Base-by-base conservation (phyloP, 371 early-diverging fungal species). In the Apophysomyces sp. region DNA sequence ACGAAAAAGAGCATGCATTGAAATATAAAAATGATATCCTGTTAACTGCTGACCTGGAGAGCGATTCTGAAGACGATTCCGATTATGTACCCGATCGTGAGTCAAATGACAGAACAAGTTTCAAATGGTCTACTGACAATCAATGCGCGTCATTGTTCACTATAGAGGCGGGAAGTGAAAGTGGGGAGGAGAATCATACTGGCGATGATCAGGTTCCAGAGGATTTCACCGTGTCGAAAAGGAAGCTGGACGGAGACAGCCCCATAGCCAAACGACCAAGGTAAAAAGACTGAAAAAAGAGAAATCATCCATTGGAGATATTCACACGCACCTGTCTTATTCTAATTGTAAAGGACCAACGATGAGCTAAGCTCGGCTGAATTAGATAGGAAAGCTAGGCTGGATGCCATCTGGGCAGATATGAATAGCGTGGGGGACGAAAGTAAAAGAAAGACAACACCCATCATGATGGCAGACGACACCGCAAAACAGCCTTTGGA, bases 401-500 rank as follows among this genome's bases (percentile, higher is more conserved):
- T 69, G 18, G 65, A 69, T 27, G 65, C 65, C 28, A 69, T 69
- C 21, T 69, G 69, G 69, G 69, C 69, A 24, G 69, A 69, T 49
- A 69, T 69, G 69, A 69, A 69, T 36, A 41, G 55, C 21, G 41
- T 57, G 15, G 21, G 57, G 24, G 52, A 40, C 30, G 52, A 30
- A 1, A 57, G 44, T 21, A 55, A 56, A 27, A 44, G 39, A 27
- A 18, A 29, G 0, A 8, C 52, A n/a, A 2, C 13, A 34, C 13
- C 34, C 13, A 34, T 13, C 34, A 13, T 34, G 34, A 24, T 27
- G 0, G 32, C 15, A 51, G 24, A 52, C 16, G 58, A 61, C 21
- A 56, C 26, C 2, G 12, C 56, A n/a, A 69, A 69, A 39, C 64
- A 69, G 28, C 65, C 69, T 6, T 28, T 69, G 40, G 65, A 69